Base-by-base conservation (phyloP, 495 filamentous ascomycete species). In the Penicillium longicatenatum region DNA sequence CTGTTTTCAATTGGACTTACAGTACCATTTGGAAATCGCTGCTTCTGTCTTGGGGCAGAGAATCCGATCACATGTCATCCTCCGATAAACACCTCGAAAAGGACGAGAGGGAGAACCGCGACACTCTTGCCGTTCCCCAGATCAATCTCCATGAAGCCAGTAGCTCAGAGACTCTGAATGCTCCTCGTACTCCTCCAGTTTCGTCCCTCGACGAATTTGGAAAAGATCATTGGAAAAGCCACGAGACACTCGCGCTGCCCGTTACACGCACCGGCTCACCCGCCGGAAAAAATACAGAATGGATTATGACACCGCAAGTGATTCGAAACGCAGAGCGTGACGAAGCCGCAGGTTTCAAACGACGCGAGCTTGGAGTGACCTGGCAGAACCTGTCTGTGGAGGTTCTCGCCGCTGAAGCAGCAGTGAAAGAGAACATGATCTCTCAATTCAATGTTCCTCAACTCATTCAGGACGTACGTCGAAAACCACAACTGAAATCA, bases 391-490 rank as follows among this genome's bases (percentile, higher is more conserved):
- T 79, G 7, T 71, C 58, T 1, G 75, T 79, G 9, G 66, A 77
- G n/a, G 75, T 73, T 21, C 61, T 72, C 19, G 68, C 69, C 14
- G 71, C 75, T 14, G 77, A 81, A 42, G 71, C 77, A 24, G 71
- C 75, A 17, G 69, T 79, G 51, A 78, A 80, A 55, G 78, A 82
- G 54, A 81, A 80, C 53, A 68, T 75, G 47, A 41, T 78, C 10
- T 84, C 81, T 2, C 82, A 84, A 64, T 84, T 84, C 76, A 84
- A 84, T 65, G 67, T 80, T 30, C 37, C 37, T 39, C 37, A 39
- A 39, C 14, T 39, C 16, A 12, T 39, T 4, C n/a, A 46, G 12
- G 44, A 26, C 10, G 7, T 46, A 7, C 44, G 20, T 46, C 44
- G 9, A 22, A 26, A 46, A 26, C 44, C 44, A 22, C 44, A 11